Evolutionary conservation across 2,329 filamentous ascomycete species (phyloP), one percentile per base, ranked within the genome.

Genomic region (Penicillium sp.): DNA sequence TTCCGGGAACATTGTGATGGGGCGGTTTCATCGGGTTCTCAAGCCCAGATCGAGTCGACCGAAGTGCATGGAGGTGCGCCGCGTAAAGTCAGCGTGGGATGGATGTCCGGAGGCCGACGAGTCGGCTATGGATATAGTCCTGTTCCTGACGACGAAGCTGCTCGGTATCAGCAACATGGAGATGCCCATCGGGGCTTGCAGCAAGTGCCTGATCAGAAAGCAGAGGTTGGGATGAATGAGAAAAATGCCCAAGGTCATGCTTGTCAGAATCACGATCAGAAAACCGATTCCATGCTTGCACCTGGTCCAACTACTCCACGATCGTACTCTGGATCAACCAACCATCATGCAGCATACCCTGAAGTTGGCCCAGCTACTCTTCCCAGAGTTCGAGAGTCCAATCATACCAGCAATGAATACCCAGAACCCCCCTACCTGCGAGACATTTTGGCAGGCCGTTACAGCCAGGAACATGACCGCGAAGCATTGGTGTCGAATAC

Each of bases 101-200:
- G 77, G 77, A 71, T 78, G 70, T 75, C 76, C 10, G 75, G 69
- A 22, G 76, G 76, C 3, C 73, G 71, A 57, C 71, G 76, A 19
- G 61, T 73, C 44, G 76, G 76, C 1, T 78, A 78, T 61, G 75
- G 75, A 2, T 78, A 78, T 57, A 70, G 61, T 16, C 66, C 75
- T 53, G 71, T 78, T 14, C 55, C 65, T 19, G 60, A 65, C 24
- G 60, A 66, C n/a, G 69, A 71, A 6, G 62, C 65, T 16, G 56
- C 44, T 6, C 39, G 52, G 6, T 31, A 54, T 9, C 31, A 49
- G 50, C 39, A 53, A 14, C 43, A 22, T 46, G 41, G 24, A 13
- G 52, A 49, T n/a, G 35, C 37, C 27, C 44, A 31, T 39, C 37
- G 49, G 24, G 10, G 44, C 35, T 14, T 22, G 13, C 24, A 51